phyloP scores from a whole-genome alignment of 164 flowering plant species.

The Tinospora cordifolia region DNA sequence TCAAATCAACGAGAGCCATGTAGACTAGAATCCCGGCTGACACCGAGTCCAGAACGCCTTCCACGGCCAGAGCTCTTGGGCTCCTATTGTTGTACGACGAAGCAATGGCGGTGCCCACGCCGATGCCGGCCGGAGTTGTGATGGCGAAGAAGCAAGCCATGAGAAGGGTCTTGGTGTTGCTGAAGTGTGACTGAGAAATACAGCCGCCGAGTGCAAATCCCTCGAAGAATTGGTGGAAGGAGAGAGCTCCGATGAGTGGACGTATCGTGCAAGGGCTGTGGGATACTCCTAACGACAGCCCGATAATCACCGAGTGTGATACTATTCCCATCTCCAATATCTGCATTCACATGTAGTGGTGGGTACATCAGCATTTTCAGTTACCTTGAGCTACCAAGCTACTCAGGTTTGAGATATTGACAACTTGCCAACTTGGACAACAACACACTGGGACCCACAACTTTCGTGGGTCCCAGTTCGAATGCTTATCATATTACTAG shows the following conservation, averaged over 20 bases:
- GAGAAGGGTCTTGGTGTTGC: constrained; percentile 33
- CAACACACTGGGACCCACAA: no score
- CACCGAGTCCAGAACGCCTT: constrained; percentile 66
- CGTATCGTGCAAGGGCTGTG: constrained; percentile 84
- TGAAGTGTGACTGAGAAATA: constrained; percentile 78
- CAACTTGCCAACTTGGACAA: neutral
- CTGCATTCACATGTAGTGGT: constrained; percentile 47
- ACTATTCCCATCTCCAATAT: constrained; percentile 87
- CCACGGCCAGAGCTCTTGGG: constrained; percentile 54
- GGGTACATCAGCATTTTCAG: no score
- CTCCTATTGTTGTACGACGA: constrained; percentile 66
- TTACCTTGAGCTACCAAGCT: no score
- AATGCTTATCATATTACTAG: no score
- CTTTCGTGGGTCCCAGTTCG: no score
- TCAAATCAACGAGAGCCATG: constrained; percentile 90
- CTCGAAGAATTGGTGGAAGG: constrained; percentile 96
- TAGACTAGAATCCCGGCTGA: constrained; percentile 88
- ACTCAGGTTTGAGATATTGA: no score
- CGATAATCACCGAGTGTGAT: constrained; percentile 84
- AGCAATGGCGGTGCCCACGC: constrained; percentile 50
- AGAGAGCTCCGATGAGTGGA: constrained; percentile 75
- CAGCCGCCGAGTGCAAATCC: constrained; percentile 97
- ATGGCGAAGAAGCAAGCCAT: constrained; percentile 90
- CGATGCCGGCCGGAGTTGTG: constrained; percentile 74
- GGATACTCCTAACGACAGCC: constrained; percentile 87